These are phyloP conservation scores for Calvatia gigantea DNA, from an alignment of 768 basidiomycete species.

Conservation along the genomic window DNA sequence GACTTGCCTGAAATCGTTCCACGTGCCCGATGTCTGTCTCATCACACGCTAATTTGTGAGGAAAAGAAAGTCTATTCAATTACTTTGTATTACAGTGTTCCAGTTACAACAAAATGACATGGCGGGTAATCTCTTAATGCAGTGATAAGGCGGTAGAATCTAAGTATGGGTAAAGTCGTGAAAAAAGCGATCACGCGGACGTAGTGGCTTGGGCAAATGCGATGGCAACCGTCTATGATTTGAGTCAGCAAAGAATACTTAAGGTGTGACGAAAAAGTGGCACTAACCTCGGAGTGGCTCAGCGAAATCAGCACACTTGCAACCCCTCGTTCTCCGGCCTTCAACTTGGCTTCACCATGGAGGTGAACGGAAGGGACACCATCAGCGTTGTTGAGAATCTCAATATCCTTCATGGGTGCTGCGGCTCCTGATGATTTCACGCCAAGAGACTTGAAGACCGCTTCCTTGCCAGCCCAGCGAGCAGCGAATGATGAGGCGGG, in stretches of 20 bases:
- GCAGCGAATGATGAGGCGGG: slow-evolving; percentile 90
- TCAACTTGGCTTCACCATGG: slow-evolving; percentile 74
- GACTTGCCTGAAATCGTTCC: no score
- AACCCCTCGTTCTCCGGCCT: slow-evolving; percentile 73
- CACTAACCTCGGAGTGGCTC: slow-evolving; percentile 86
- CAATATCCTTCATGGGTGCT: slow-evolving; percentile 96
- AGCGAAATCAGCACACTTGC: slow-evolving; percentile 76
- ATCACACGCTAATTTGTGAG: neutral
- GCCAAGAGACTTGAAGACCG: slow-evolving; percentile 93
- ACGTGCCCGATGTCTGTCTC: no score
- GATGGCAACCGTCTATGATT: slow-evolving; percentile 70
- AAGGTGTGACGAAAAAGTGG: neutral
- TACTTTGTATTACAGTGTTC: slow-evolving; percentile 6
- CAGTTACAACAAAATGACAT: slow-evolving; percentile 2
- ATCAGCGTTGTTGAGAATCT: slow-evolving; percentile 77
- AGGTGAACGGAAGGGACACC: slow-evolving; percentile 78
- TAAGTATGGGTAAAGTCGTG: slow-evolving; percentile 2
- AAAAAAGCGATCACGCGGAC: slow-evolving; percentile 16
- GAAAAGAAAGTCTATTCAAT: slow-evolving; percentile 1
- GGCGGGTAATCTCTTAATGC: neutral
- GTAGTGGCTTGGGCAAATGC: slow-evolving; percentile 79
- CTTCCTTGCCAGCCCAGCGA: slow-evolving; percentile 97
- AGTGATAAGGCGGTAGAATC: neutral
- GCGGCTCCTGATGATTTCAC: slow-evolving; percentile 88
- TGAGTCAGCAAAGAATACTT: neutral